Evolutionary conservation across 257 asterid genomes (phyloP).

Genomic region (Voacanga thouarsii): DNA sequence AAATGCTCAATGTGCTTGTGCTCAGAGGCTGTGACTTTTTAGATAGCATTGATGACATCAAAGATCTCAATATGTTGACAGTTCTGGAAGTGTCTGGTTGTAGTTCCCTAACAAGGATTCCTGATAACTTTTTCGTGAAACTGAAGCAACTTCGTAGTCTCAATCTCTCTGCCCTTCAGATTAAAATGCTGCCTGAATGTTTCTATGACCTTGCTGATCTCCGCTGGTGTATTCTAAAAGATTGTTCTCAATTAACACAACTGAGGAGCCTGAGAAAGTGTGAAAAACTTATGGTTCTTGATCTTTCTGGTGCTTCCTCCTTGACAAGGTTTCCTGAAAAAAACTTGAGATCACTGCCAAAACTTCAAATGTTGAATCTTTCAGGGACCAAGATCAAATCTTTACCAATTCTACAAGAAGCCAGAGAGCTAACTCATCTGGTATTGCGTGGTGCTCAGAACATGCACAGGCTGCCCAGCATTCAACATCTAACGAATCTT

Average conservation of each 20-base stretch:
- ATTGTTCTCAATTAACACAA: slow-evolving; percentile 4
- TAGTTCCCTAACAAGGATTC: no score
- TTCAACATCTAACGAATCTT: slow-evolving; percentile 18
- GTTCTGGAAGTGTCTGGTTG: no score
- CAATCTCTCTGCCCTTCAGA: not conserved
- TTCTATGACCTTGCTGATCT: slow-evolving; percentile 14
- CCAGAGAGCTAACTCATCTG: slow-evolving; percentile 17
- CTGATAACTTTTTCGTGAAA: no score
- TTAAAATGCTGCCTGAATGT: slow-evolving; percentile 2
- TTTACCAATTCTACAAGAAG: slow-evolving; percentile 13
- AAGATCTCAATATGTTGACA: no score
- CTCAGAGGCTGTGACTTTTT: no score
- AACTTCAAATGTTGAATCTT: slow-evolving; percentile 21
- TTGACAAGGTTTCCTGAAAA: slow-evolving; percentile 13
- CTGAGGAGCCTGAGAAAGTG: slow-evolving; percentile 7
- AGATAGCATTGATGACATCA: no score
- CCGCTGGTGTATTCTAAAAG: slow-evolving; percentile 8
- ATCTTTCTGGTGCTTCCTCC: slow-evolving; percentile 28
- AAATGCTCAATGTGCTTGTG: no score
- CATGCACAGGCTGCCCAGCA: not conserved
- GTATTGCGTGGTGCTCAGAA: slow-evolving; percentile 2
- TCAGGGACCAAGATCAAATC: slow-evolving; percentile 9
- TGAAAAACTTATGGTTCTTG: slow-evolving; percentile 12
- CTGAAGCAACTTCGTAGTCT: no score
- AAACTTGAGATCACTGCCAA: slow-evolving; percentile 11